Percentiles rank a stretch among this genome's conserved stretches.
Conservation (phyloP, 257 asterid genomes). For the Euphrasia confusa region DNA sequence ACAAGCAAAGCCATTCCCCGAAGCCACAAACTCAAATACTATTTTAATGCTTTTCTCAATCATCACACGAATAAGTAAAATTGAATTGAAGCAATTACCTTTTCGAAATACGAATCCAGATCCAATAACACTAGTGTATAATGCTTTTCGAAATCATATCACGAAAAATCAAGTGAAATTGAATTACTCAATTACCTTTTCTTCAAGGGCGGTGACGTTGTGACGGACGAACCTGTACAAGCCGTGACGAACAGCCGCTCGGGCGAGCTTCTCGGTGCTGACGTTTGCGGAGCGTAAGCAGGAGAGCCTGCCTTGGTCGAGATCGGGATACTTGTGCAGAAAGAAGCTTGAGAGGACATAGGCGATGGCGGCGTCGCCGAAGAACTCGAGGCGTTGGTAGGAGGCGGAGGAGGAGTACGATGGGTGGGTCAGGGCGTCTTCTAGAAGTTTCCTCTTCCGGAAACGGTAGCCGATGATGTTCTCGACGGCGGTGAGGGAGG, state of each 20-base stretch:
- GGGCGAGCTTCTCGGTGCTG: conserved; percentile 85
- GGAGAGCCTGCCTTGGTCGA: conserved; percentile 63
- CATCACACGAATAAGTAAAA: not conserved
- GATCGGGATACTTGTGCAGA: conserved; percentile 43
- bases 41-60: not conserved
- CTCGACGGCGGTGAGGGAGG: conserved; percentile 51
- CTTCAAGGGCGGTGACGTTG: conserved; percentile 42
- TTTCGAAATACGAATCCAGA: no score
- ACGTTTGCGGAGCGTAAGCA: conserved; percentile 68
- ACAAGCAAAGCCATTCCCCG: no score
- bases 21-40: no score
- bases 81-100: conserved; percentile 28
- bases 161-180: no score
- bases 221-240: conserved; percentile 61
- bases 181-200: conserved; percentile 33
- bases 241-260: conserved; percentile 60
- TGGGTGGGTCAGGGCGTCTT: conserved; percentile 74
- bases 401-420: conserved; percentile 54
- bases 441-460: conserved; percentile 43
- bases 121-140: no score
- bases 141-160: not conserved
- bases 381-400: conserved; percentile 78
- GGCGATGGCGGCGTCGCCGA: conserved; percentile 76
- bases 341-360: conserved; percentile 48
- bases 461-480: conserved; percentile 41